Evolutionary conservation across 2,329 filamentous ascomycete genomes (phyloP).

Genomic region (Penicillium brevicompactum): DNA sequence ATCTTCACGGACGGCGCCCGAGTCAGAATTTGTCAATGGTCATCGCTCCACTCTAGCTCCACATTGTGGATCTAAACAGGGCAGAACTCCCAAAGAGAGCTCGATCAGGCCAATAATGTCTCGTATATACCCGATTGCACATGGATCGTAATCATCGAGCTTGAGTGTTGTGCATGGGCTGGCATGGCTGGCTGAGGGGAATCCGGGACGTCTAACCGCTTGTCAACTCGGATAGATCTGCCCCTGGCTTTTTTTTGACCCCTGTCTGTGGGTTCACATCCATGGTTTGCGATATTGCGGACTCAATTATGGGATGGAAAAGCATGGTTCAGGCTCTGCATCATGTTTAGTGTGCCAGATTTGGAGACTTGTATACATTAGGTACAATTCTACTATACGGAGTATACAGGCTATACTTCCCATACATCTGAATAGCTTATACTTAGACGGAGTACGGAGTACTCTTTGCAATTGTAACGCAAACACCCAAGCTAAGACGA

Average conservation of each 20-base stretch:
- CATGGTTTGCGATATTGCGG: not conserved
- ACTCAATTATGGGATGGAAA: not conserved
- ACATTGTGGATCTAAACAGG: conserved; percentile 6
- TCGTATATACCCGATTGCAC: conserved; percentile 11
- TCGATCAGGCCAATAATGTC: conserved; percentile 20
- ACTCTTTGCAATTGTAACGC: too few relatives aligned
- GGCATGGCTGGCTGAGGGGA: conserved; percentile 30
- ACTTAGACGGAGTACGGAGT: not conserved
- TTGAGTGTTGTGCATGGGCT: conserved; percentile 17
- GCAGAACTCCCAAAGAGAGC: not conserved
- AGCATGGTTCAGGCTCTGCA: not conserved
- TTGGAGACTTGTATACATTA: not conserved
- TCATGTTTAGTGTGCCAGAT: not conserved
- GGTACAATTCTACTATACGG: not conserved
- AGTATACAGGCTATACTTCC: too few relatives aligned
- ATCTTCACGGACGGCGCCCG: conserved; percentile 4
- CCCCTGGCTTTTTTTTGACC: conserved; percentile 14
- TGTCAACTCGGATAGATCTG: conserved; percentile 22
- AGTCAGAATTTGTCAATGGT: conserved; percentile 23
- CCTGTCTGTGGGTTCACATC: conserved; percentile 1
- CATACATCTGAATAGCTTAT: too few relatives aligned
- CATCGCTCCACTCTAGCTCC: not conserved
- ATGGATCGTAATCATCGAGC: conserved; percentile 17
- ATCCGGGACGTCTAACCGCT: conserved; percentile 23
- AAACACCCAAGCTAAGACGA: not conserved